These are phyloP conservation scores for Takakia lepidozioides DNA, from an alignment of 225 moss, liverwort and hornwort species.

Conservation along the genomic window DNA sequence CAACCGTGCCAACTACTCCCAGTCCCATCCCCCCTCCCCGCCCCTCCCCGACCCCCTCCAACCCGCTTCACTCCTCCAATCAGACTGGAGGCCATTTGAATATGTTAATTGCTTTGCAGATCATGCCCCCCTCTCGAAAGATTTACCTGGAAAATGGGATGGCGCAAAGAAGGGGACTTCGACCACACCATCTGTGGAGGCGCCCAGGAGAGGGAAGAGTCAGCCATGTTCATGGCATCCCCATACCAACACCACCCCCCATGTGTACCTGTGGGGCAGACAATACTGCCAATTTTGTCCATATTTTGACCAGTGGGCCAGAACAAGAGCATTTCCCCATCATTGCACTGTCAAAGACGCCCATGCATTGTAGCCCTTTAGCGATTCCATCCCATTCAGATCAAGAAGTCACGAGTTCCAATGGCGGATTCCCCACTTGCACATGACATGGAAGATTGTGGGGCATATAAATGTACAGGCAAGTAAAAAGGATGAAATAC, in stretches of 20 bases:
- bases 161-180: constrained; percentile 44
- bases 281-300: constrained; percentile 47
- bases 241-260: constrained; percentile 29
- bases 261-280: constrained; percentile 29
- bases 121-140: not conserved
- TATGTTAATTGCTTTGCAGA: too few relatives aligned
- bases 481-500: constrained; percentile 16
- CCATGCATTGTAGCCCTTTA: constrained; percentile 36
- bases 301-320: constrained; percentile 51
- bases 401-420: constrained; percentile 2
- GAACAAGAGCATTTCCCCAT: constrained; percentile 58
- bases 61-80: not conserved
- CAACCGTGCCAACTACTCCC: not conserved
- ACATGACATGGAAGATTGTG: not conserved
- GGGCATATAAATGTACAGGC: not conserved
- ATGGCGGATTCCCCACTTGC: constrained; percentile 2
- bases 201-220: constrained; percentile 14
- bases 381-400: constrained; percentile 9
- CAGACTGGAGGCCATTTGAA: too few relatives aligned
- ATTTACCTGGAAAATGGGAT: constrained; percentile 68
- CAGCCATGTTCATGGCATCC: not conserved
- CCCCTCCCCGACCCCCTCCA: not conserved
- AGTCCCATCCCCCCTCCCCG: not conserved
- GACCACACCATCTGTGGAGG: constrained; percentile 25
- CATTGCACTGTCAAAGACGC: constrained; percentile 74